phyloP scores from a whole-genome alignment of 2,329 filamentous ascomycete species.

The Westerdykella sp. region DNA sequence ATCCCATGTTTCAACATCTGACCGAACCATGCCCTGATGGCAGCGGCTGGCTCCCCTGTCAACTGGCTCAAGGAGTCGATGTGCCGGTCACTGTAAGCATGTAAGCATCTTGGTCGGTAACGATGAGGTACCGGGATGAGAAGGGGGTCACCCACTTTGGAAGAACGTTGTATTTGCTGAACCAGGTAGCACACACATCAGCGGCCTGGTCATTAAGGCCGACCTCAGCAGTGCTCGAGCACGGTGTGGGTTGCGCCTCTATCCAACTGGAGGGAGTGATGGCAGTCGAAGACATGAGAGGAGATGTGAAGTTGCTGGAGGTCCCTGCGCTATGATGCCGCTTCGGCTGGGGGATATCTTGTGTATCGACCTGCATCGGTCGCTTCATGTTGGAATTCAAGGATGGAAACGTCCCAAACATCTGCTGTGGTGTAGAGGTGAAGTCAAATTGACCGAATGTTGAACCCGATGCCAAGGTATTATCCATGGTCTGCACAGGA shows the following conservation, averaged over 20 bases:
- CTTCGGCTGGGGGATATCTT: constrained; percentile 31
- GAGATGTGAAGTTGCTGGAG: constrained; percentile 9
- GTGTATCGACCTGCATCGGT: constrained; percentile 22
- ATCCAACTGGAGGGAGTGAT: constrained; percentile 9
- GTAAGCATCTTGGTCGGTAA: constrained; percentile 3
- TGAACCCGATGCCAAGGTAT: constrained; percentile 23
- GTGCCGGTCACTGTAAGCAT: constrained; percentile 23
- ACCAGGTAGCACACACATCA: constrained; percentile 35
- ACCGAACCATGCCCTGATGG: constrained; percentile 34
- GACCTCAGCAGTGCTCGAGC: constrained; percentile 14
- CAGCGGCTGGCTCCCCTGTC: constrained; percentile 27
- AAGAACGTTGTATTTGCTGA: constrained; percentile 33
- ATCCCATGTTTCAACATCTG: constrained; percentile 33
- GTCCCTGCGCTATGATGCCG: constrained; percentile 17
- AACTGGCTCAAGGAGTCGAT: constrained; percentile 34
- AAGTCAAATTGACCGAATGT: constrained; percentile 24
- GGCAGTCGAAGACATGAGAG: constrained; percentile 15
- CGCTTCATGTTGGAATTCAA: constrained; percentile 19
- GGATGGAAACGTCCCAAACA: constrained; percentile 20
- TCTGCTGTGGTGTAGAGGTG: constrained; percentile 18
- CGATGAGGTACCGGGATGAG: neutral
- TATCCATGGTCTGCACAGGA: constrained; percentile 24
- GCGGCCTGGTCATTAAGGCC: constrained; percentile 33
- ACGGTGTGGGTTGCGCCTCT: constrained; percentile 10
- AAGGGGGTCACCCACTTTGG: constrained; percentile 15